Evolutionary conservation across 192 early-diverging fungal genomes (phyloP), one percentile per base, ranked within the genome.

Genomic region (Backusella psychrophila): DNA sequence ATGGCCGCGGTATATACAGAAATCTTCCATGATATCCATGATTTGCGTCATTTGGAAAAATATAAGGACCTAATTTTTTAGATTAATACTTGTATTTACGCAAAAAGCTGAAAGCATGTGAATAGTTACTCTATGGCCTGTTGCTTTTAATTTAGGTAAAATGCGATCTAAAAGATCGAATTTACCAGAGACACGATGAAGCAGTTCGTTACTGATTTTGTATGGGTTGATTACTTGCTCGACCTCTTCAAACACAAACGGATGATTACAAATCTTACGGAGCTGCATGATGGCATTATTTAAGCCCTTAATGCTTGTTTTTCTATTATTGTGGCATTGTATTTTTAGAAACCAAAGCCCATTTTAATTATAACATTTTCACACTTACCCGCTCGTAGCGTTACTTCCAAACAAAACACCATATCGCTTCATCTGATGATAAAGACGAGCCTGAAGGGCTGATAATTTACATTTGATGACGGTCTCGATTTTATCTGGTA

Each of bases 201-300:
- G 80, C 53, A 90, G 86, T 69, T 89, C 87, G 83, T 96, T 95
- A 56, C 86, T 93, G 17, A 77, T 81, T 66, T 88, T 83, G 41
- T 80, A 74, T 8, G 94, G 93, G 76, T 96, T 94, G 80, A 99
- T 87, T 26, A 86, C 78, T 11, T 85, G 80, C 80, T 97, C 96
- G 0, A 99, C 96, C 75, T 95, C 93, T 59, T 93, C 91, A 88
- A 95, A 98, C 19, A 98, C 96, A 83, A 93, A 99, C 46, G 97
- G 97, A 82, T 99, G 97, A 85, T 98, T 99, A 82, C 94, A 96
- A 75, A 99, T 95, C 82, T 98, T 98, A 34, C 96, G 90, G 68
- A 99, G 89, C 82, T 99, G 96, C 97, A 99, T 97, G 66, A 99
- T 92, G 3, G 93, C 86, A 86, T 99, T 99, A 84, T 94, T 96